A percentile compares a stretch with the other conserved stretches of the same genome.
Conservation (phyloP, 495 filamentous ascomycete genomes). For the Penicillium robsamsonii region DNA sequence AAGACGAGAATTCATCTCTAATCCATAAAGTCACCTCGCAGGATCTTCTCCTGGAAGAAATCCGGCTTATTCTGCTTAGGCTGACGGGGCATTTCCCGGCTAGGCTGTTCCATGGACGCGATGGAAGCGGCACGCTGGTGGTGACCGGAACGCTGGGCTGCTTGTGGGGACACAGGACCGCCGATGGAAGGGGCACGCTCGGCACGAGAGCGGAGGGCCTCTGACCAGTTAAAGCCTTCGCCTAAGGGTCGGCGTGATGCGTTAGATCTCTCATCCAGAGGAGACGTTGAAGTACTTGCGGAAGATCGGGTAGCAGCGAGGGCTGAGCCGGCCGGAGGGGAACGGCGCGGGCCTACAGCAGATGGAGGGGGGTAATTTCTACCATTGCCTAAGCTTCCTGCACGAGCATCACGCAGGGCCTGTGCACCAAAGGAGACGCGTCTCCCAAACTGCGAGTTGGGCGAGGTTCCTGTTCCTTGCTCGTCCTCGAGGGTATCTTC, state of each 20-base stretch:
- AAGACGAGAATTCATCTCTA: constrained; percentile 35
- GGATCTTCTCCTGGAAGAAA: constrained; percentile 90
- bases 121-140: constrained; percentile 61
- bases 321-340: constrained; percentile 25
- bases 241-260: constrained; percentile 59
- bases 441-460: constrained; percentile 74
- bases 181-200: constrained; percentile 70
- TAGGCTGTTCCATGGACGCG: constrained; percentile 64
- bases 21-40: constrained; percentile 98
- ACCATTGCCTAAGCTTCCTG: constrained; percentile 48
- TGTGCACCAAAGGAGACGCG: constrained; percentile 90
- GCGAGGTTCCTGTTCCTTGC: constrained; percentile 51
- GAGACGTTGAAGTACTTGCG: constrained; percentile 41
- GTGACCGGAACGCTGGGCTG: constrained; percentile 29
- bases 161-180: constrained; percentile 42
- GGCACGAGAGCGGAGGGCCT: constrained; percentile 84
- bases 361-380: constrained; percentile 40
- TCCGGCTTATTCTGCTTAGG: constrained; percentile 74
- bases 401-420: constrained; percentile 69
- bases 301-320: constrained; percentile 29
- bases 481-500: constrained; percentile 89
- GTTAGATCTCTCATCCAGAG: constrained; percentile 49
- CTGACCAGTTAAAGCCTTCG: constrained; percentile 92
- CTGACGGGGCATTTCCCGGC: constrained; percentile 66
- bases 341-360: constrained; percentile 24